Base-by-base conservation (phyloP, 345 rosid species). In the Psidium friedrichsthalianum region DNA sequence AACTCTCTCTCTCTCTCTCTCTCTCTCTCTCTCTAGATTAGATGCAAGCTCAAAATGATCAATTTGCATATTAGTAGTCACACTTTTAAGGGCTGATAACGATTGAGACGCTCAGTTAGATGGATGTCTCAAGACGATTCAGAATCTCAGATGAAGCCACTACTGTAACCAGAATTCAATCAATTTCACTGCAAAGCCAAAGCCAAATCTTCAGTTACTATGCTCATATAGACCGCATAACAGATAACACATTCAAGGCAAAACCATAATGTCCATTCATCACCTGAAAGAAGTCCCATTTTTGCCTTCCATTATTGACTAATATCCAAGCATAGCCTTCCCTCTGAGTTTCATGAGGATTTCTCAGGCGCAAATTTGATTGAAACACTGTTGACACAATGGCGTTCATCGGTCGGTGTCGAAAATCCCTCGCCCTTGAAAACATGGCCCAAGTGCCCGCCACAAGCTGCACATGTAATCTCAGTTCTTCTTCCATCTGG, bases 371-470 rank as follows among this genome's bases (percentile, higher is more conserved):
- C 85, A 82, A 94, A 94, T 93, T 94, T 94, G 89, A 95, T 86
- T 0, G 98, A 94, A 81, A 94, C 85, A 29, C 96, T 95, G 84
- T 95, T 95, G 55, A 95, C 96, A 51, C 98, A 94, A 42, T 95
- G 98, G 83, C 94, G 98, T 83, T 93, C 96, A 78, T 95, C 90
- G 0, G 91, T 92, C 0, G 95, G 96, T 10, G 92, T 92, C 10
- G 84, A 74, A 87, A 93, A 94, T 12, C 96, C 96, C 83, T 95
- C 98, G 25, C 96, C 96, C 89, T 95, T 95, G 81, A 95, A 95
- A 24, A 95, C 98, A 87, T 94, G 98, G 13, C 96, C 96, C 85
- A 95, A 80, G 88, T 95, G 98, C 21, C 96, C 98, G 29, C 95
- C 94, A 49, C 96, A 95, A 56, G 96, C 96, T 5, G 95, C 92